A percentile compares a stretch with the other conserved stretches of the same genome.
phyloP scores from a whole-genome alignment of 176 grass and related monocot genomes.

The Panicum miliaceum region DNA sequence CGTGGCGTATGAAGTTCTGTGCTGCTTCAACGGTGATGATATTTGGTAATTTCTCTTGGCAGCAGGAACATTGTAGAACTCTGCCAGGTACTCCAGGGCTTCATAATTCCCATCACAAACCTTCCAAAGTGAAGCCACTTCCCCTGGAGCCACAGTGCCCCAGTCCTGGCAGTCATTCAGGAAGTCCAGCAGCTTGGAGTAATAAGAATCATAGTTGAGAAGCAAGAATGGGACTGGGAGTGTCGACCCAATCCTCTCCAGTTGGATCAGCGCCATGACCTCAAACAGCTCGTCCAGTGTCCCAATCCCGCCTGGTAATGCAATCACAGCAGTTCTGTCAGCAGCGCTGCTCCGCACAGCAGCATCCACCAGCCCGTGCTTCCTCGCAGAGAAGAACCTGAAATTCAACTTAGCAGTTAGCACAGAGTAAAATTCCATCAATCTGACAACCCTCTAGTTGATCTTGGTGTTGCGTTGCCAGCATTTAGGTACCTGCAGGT shows the following conservation, averaged over 20 bases:
- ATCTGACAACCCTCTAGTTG: neutral
- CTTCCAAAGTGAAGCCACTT: constrained; percentile 79
- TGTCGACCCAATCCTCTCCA: constrained; percentile 72
- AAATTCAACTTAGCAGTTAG: constrained; percentile 38
- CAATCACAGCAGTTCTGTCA: constrained; percentile 60
- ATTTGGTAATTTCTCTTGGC: constrained; percentile 49
- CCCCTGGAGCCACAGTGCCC: constrained; percentile 70
- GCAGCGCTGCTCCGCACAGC: constrained; percentile 55
- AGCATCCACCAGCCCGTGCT: constrained; percentile 89
- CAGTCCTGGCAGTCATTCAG: constrained; percentile 65
- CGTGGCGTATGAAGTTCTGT: constrained; percentile 26
- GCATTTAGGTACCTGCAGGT: constrained; percentile 73
- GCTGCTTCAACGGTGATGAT: constrained; percentile 35
- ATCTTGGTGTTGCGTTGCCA: neutral
- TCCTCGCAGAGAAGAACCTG: constrained; percentile 94
- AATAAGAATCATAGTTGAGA: constrained; percentile 87
- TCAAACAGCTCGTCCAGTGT: constrained; percentile 86
- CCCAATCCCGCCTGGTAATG: constrained; percentile 74
- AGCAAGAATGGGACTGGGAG: constrained; percentile 70
- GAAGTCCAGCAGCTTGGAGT: constrained; percentile 83
- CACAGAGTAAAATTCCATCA: neutral
- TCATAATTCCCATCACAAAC: constrained; percentile 75
- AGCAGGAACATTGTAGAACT: constrained; percentile 63
- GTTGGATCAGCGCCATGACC: constrained; percentile 76
- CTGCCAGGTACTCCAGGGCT: constrained; percentile 77